Base-by-base conservation (phyloP, 2,329 filamentous ascomycete genomes). In the Trichoderma arundinaceum region DNA sequence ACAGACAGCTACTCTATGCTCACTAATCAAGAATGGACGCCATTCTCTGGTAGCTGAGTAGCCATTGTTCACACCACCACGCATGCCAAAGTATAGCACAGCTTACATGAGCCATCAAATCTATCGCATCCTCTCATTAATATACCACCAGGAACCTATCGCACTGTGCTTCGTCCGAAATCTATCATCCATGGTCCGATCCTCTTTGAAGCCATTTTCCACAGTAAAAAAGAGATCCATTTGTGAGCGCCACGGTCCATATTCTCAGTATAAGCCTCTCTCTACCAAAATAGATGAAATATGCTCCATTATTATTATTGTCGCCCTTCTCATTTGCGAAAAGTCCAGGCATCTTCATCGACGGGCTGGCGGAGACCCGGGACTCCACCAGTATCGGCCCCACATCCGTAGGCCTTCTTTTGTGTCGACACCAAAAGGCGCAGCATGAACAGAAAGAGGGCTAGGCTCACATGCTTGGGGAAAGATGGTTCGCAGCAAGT, bases 331-430 rank as follows among this genome's bases (percentile, higher is more conserved):
- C 6, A 51, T 17, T 32, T 32, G 9, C 17, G 10, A 32, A 15
- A 22, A 32, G 17, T 46, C 52, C 52, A 33, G 28, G 22, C 22
- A 38, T 49, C 52, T 33, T 56, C 22, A 35, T 44, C 65, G 44
- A 28, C 43, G 38, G 28, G 6, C 19, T 28, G 52, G 10, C 38
- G 22, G 53, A 59, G 46, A 28, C 35, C 63, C 53, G 46, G 43
- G 7, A 19, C 58, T 62, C 54, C 54, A 57, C 53, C 33, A n/a
- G 38, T 44, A 32, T 51, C 63, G 63, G 65, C 60, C 65, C 65
- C 65, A 64, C 65, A 59, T 32, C 52, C 60, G 61, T 64, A 48
- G 39, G 10, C 32, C 53, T 59, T 43, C 61, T 32, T 51, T 10
- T 33, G 22, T 38, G 22, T 43, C 35, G 35, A 62, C 48, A 33